Percentiles rank a stretch among this genome's conserved stretches.
phyloP scores from a whole-genome alignment of 176 grass and related monocot genomes.

The Eleusine indica region DNA sequence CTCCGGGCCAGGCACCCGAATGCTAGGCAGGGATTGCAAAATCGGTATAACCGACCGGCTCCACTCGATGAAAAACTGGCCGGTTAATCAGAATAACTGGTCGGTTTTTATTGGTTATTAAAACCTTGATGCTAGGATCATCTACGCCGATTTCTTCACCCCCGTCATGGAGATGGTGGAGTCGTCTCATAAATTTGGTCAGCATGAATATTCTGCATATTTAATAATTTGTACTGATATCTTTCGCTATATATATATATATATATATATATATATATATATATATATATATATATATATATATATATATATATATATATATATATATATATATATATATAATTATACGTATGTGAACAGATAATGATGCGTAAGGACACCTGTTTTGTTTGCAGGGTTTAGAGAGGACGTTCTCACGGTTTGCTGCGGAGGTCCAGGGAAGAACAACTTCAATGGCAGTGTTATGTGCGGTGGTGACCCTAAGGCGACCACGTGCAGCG shows the following conservation, averaged over 20 bases:
- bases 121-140: conserved; percentile 8
- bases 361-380: no score
- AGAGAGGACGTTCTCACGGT: conserved; percentile 20
- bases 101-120: no score
- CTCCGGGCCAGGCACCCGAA: conserved; percentile 42
- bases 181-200: neutral
- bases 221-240: no score
- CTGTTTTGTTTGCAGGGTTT: conserved; percentile 28
- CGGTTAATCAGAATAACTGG: no score
- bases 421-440: conserved; percentile 42
- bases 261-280: no score
- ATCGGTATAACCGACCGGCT: no score
- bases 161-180: conserved; percentile 39
- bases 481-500: neutral
- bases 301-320: no score
- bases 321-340: no score
- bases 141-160: conserved; percentile 57
- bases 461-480: conserved; percentile 15
- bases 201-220: neutral
- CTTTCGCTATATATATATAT: no score
- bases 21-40: neutral
- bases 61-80: no score
- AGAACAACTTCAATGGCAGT: conserved; percentile 31
- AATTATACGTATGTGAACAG: no score
- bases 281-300: no score